Percentiles rank a stretch among this genome's conserved stretches.
Conservation (phyloP, 2,329 filamentous ascomycete genomes). For the Botrytis squamosa region DNA sequence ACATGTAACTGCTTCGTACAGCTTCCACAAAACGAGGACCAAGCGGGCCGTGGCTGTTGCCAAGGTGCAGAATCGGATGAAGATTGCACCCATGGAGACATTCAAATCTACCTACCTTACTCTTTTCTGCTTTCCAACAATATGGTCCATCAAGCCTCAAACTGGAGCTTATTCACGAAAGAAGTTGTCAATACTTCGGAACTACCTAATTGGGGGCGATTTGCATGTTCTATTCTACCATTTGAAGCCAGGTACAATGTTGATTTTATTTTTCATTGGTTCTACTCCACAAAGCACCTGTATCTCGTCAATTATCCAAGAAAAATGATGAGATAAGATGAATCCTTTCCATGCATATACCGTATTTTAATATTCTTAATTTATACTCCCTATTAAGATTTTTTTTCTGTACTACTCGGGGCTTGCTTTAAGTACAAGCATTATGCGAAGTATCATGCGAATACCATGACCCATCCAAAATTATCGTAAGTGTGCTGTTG, state of each 20-base stretch:
- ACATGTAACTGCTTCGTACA: conserved; percentile 19
- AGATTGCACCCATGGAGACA: conserved; percentile 21
- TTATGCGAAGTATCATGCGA: conserved; percentile 22
- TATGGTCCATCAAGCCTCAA: conserved; percentile 13
- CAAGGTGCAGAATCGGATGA: conserved; percentile 22
- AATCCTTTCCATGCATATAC: conserved; percentile 6
- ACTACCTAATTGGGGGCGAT: conserved; percentile 5
- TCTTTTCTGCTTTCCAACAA: conserved; percentile 13
- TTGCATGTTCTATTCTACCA: conserved; percentile 17
- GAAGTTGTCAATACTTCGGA: conserved; percentile 21
- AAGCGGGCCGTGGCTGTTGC: conserved; percentile 21
- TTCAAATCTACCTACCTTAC: conserved; percentile 12
- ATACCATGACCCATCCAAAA: conserved; percentile 16
- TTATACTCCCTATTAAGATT: background rate
- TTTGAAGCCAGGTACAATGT: conserved; percentile 3
- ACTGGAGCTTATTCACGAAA: conserved; percentile 13
- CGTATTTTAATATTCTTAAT: background rate
- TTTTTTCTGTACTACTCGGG: conserved; percentile 14
- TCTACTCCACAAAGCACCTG: conserved; percentile 9
- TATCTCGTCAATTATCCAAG: conserved; percentile 11
- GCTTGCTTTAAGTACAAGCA: conserved; percentile 17
- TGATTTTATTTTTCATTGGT: conserved; percentile 10
- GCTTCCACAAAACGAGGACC: conserved; percentile 20
- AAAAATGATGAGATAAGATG: conserved; percentile 22
- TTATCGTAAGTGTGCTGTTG: conserved; percentile 22